Conservation (phyloP, 306 rosid genomes). For the Citrullus amarus region DNA sequence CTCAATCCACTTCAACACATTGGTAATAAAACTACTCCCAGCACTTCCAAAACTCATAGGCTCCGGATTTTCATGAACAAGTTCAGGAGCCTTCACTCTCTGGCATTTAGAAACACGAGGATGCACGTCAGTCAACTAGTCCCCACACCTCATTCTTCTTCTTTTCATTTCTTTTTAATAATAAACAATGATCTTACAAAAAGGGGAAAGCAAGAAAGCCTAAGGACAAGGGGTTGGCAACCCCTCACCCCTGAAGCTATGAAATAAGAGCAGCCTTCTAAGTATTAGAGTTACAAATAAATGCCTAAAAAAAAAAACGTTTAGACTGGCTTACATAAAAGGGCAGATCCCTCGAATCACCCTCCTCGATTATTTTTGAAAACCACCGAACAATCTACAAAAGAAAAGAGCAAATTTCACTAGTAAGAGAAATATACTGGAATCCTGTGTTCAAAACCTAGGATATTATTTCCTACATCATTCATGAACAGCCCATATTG, state of each 20-base stretch:
- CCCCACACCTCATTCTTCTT: too few relatives aligned
- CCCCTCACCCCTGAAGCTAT: too few relatives aligned
- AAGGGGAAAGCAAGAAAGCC: too few relatives aligned
- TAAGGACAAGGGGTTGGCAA: too few relatives aligned
- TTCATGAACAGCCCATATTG: not conserved
- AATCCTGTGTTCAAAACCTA: not conserved
- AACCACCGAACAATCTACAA: conserved; percentile 68
- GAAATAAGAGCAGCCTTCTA: too few relatives aligned
- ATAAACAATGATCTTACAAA: too few relatives aligned
- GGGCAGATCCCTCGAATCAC: conserved; percentile 81
- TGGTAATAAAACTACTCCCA: conserved; percentile 31
- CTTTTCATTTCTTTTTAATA: too few relatives aligned
- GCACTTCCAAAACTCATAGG: conserved; percentile 47
- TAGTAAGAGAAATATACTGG: not conserved
- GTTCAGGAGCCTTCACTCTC: conserved; percentile 60
- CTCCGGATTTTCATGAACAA: conserved; percentile 57
- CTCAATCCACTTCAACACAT: conserved; percentile 22
- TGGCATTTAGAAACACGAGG: conserved; percentile 16
- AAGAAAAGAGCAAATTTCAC: not conserved
- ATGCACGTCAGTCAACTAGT: not conserved
- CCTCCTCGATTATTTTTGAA: conserved; percentile 62
- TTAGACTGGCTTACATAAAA: conserved; percentile 43
- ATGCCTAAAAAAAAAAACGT: not conserved
- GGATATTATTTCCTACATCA: not conserved
- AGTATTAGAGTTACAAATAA: too few relatives aligned